Conservation (phyloP, 208 protist genomes). For the Acanthamoeba castellanii region DNA sequence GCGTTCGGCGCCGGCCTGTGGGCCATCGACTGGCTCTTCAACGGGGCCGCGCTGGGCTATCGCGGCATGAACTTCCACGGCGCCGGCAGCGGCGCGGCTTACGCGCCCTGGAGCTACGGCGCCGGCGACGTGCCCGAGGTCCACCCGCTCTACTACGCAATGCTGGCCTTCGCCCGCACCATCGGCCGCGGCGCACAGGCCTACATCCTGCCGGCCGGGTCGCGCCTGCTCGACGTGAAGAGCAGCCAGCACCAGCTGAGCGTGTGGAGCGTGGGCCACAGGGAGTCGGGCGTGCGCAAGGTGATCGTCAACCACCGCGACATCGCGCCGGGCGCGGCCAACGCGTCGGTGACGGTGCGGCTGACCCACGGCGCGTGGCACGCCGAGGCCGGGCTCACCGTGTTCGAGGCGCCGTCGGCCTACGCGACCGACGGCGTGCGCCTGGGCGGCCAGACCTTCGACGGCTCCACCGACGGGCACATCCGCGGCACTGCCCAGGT, state of each 20-base stretch:
- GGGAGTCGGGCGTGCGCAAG: neutral
- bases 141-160: constrained; percentile 11
- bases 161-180: constrained; percentile 7
- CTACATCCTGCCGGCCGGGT: neutral
- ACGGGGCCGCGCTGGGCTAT: neutral
- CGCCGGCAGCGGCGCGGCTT: neutral
- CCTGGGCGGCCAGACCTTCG: neutral
- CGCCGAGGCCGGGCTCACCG: neutral
- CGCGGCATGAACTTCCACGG: constrained; percentile 19
- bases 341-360: neutral
- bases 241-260: neutral
- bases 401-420: neutral
- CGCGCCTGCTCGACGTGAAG: neutral
- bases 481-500: neutral
- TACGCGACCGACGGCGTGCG: neutral
- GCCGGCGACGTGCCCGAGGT: neutral
- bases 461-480: neutral
- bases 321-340: neutral
- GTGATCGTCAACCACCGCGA: neutral
- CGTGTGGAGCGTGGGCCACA: neutral
- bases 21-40: constrained; percentile 33
- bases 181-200: neutral
- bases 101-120: neutral
- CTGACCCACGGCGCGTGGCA: neutral
- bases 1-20: neutral